Evolutionary conservation across 192 early-diverging fungal genomes (phyloP).

Genomic region (Mortierella hygrophila): DNA sequence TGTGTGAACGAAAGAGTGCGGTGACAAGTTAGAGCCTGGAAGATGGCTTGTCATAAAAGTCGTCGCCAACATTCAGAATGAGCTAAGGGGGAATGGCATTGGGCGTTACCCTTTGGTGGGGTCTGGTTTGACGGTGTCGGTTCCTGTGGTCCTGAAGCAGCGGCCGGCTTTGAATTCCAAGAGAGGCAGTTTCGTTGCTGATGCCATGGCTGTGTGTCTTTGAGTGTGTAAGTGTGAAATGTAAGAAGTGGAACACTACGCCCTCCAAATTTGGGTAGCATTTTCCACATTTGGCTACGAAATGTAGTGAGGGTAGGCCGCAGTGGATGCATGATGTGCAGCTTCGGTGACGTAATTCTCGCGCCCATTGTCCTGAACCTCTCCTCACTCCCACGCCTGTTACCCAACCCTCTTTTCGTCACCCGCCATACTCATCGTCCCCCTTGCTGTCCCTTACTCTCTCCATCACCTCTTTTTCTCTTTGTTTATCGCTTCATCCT

Average conservation of each 20-base stretch:
- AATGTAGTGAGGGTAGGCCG: no score
- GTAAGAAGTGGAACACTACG: neutral
- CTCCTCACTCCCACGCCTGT: no score
- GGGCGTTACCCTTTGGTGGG: slow-evolving; percentile 72
- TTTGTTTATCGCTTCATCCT: no score
- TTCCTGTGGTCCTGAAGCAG: slow-evolving; percentile 71
- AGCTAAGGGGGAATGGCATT: neutral
- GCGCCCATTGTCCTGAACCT: no score
- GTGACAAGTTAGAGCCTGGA: neutral
- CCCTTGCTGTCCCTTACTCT: no score
- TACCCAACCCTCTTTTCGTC: no score
- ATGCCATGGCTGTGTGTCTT: slow-evolving; percentile 20
- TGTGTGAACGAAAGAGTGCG: neutral
- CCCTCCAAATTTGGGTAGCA: no score
- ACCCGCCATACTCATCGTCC: no score
- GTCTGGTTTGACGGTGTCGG: slow-evolving; percentile 79
- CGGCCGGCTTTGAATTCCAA: slow-evolving; percentile 83
- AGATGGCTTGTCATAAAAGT: neutral
- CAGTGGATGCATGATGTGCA: no score
- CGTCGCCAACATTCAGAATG: neutral
- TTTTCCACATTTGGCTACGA: no score
- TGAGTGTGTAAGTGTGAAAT: neutral
- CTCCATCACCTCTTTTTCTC: no score
- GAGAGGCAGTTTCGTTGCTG: slow-evolving; percentile 28
- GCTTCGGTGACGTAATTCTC: no score